Evolutionary conservation across 257 asterid species (phyloP).

Genomic region (Solanum rostratum): DNA sequence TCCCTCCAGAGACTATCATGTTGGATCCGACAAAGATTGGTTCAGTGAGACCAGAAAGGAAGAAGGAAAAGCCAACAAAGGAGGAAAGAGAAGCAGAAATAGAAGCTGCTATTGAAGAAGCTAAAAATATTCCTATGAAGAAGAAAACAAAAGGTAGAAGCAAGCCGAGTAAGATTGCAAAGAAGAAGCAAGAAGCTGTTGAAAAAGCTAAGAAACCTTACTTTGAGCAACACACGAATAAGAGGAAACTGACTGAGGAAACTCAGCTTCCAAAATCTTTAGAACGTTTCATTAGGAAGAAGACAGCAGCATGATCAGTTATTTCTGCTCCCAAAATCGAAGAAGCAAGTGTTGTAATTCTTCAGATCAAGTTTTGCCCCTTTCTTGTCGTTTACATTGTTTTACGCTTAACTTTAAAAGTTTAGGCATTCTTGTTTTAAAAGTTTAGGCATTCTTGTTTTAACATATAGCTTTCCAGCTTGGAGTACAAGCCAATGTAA

Average conservation of each 20-base stretch:
- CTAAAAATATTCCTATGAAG: conserved; percentile 34
- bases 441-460: no score
- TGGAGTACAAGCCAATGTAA: not conserved
- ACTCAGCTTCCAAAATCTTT: conserved; percentile 50
- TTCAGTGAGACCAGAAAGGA: conserved; percentile 43
- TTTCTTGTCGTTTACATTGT: not conserved
- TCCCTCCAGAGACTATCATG: conserved; percentile 96
- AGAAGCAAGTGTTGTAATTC: not conserved
- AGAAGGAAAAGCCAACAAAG: conserved; percentile 37
- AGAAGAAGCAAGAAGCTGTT: conserved; percentile 64
- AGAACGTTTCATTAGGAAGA: conserved; percentile 54
- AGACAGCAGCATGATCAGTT: conserved; percentile 11
- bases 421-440: not conserved
- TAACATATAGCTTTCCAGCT: not conserved
- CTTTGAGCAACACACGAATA: conserved; percentile 35
- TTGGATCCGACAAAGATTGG: conserved; percentile 90
- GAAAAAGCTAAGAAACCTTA: conserved; percentile 55
- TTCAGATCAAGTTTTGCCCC: not conserved
- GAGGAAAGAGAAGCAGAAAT: conserved; percentile 46
- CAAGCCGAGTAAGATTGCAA: conserved; percentile 66
- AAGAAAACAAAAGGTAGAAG: conserved; percentile 91
- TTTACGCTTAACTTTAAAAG: not conserved
- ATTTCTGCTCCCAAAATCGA: not conserved
- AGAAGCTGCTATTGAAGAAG: conserved; percentile 62
- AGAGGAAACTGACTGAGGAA: conserved; percentile 46